Percentiles rank a stretch among this genome's conserved stretches.
Conservation (phyloP, 768 basidiomycete species). For the Mycena metata region DNA sequence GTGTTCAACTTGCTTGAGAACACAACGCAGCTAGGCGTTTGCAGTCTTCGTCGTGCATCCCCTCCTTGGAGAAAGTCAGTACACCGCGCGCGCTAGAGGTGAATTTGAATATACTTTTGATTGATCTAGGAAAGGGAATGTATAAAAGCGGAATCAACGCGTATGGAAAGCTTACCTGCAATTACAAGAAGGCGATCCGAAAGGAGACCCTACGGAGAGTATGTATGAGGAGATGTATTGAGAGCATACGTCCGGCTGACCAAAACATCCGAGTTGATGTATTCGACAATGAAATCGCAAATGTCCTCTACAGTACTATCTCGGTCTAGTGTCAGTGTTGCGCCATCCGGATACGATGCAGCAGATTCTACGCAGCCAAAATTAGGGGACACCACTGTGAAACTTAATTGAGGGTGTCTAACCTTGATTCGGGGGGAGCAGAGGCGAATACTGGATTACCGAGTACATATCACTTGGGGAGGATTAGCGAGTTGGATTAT, state of each 20-base stretch:
- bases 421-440: slow-evolving; percentile 65
- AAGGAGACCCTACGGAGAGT: slow-evolving; percentile 68
- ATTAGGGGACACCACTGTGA: too few relatives aligned
- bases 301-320: slow-evolving; percentile 77
- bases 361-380: too few relatives aligned
- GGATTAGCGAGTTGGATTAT: slow-evolving; percentile 16
- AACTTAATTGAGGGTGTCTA: slow-evolving; percentile 47
- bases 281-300: slow-evolving; percentile 85
- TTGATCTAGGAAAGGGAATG: slow-evolving; percentile 65
- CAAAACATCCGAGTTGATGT: slow-evolving; percentile 86
- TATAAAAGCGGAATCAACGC: neutral
- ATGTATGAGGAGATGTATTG: slow-evolving; percentile 1
- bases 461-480: slow-evolving; percentile 71
- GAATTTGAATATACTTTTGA: slow-evolving; percentile 62
- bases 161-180: slow-evolving; percentile 62
- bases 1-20: slow-evolving; percentile 51
- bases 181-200: slow-evolving; percentile 78
- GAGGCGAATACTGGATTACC: slow-evolving; percentile 66
- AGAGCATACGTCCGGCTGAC: slow-evolving; percentile 53
- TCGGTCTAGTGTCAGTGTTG: slow-evolving; percentile 56
- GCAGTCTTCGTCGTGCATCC: slow-evolving; percentile 72
- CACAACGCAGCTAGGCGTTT: slow-evolving; percentile 71
- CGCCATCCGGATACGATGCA: slow-evolving; percentile 62
- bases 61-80: slow-evolving; percentile 57
- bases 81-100: neutral